Evolutionary conservation across 2,329 filamentous ascomycete species (phyloP).

Genomic region (Lecanoromycetidae sp.): DNA sequence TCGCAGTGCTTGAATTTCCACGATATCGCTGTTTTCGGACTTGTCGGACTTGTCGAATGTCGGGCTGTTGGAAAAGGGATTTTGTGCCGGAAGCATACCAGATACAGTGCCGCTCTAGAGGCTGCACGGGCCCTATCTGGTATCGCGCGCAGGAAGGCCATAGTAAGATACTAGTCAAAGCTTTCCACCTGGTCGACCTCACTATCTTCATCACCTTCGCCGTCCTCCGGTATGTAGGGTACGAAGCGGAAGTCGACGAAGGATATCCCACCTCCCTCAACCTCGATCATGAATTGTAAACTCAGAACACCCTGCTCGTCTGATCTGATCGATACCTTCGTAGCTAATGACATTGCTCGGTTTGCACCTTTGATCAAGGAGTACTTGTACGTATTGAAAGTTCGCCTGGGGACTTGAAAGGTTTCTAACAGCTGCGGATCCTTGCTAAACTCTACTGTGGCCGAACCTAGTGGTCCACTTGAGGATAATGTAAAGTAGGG

Average conservation of each 20-base stretch:
- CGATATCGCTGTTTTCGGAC: too few species aligned
- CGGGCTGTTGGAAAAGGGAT: too few species aligned
- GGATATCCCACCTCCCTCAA: slow-evolving; percentile 55
- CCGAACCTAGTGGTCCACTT: slow-evolving; percentile 45
- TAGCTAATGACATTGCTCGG: slow-evolving; percentile 85
- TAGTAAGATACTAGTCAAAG: too few species aligned
- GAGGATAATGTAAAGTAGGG: slow-evolving; percentile 67
- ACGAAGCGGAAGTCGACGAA: slow-evolving; percentile 79
- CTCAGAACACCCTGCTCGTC: slow-evolving; percentile 85
- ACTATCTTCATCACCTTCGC: slow-evolving; percentile 29
- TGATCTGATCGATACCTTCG: slow-evolving; percentile 80
- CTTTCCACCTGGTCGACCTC: slow-evolving; percentile 5
- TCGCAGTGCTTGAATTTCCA: too few species aligned
- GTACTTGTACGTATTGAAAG: slow-evolving; percentile 68
- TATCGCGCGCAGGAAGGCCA: too few species aligned
- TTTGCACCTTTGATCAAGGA: slow-evolving; percentile 71
- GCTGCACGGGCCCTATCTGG: too few species aligned
- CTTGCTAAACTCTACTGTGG: slow-evolving; percentile 47
- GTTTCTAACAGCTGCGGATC: slow-evolving; percentile 33
- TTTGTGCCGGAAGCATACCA: too few species aligned
- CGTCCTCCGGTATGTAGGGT: slow-evolving; percentile 54
- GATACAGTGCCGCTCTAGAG: too few species aligned
- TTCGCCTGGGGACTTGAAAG: slow-evolving; percentile 46
- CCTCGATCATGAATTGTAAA: slow-evolving; percentile 90
- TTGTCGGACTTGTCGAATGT: too few species aligned